A percentile compares a stretch with the other conserved stretches of the same genome.
These are phyloP conservation scores for Liquidambar formosana DNA, from an alignment of 164 flowering plant species.

Conservation along the genomic window DNA sequence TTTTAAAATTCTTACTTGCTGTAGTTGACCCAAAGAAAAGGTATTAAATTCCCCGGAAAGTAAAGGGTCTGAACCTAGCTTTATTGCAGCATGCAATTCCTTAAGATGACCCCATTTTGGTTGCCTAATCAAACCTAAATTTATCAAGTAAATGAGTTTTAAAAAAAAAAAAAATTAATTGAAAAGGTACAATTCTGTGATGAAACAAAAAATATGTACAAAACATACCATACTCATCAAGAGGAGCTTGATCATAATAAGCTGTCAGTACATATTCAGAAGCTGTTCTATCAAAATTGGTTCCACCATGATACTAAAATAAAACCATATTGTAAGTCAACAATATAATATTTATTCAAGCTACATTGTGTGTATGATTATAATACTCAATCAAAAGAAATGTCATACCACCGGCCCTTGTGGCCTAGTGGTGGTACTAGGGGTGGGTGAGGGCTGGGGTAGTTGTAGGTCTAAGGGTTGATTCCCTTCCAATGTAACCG, in stretches of 20 bases:
- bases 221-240: conserved; percentile 85
- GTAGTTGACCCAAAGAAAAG: conserved; percentile 39
- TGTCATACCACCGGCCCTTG: no score
- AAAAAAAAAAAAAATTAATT: no score
- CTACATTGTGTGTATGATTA: no score
- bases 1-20: conserved; percentile 35
- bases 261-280: conserved; percentile 57
- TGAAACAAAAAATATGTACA: neutral
- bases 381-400: no score
- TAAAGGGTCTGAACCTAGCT: conserved; percentile 45
- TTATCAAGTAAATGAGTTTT: neutral
- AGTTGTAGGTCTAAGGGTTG: no score
- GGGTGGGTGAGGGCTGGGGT: no score
- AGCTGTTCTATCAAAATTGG: conserved; percentile 82
- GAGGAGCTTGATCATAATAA: conserved; percentile 92
- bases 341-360: neutral
- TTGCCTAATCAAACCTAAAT: conserved; percentile 63
- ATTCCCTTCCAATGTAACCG: no score
- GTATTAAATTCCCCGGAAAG: conserved; percentile 40
- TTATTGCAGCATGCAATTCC: conserved; percentile 74
- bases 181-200: no score
- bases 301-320: conserved; percentile 93
- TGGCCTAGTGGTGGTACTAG: no score
- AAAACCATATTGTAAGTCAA: conserved; percentile 1
- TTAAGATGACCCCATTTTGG: conserved; percentile 89